phyloP scores from a whole-genome alignment of 2,329 filamentous ascomycete genomes.

The Scleromitrula shiraiana region DNA sequence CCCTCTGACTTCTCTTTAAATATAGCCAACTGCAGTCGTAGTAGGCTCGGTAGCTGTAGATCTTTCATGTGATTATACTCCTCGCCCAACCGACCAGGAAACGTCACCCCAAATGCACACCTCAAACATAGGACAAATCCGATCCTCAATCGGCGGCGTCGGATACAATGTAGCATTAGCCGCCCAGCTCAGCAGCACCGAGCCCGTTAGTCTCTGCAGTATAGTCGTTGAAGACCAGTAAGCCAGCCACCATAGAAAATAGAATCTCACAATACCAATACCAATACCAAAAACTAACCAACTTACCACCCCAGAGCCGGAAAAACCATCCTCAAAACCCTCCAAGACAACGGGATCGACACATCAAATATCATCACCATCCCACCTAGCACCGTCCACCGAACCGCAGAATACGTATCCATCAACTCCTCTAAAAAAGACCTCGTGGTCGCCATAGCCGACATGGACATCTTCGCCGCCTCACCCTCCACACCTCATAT shows the following conservation, averaged over 20 bases:
- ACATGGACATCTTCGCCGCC: constrained; percentile 59
- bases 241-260: too few species aligned
- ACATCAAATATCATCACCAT: constrained; percentile 48
- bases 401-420: constrained; percentile 87
- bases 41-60: constrained; percentile 88
- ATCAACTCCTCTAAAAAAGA: constrained; percentile 79
- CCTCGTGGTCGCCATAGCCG: constrained; percentile 87
- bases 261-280: too few species aligned
- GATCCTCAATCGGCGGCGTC: constrained; percentile 80
- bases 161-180: constrained; percentile 87
- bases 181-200: constrained; percentile 58
- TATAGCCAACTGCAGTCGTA: constrained; percentile 58
- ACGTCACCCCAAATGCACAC: constrained; percentile 47
- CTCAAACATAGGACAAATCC: constrained; percentile 77
- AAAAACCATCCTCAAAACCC: constrained; percentile 57
- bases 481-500: constrained; percentile 36
- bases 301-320: constrained; percentile 51
- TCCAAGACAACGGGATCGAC: constrained; percentile 57
- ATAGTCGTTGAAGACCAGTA: constrained; percentile 71
- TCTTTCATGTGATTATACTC: constrained; percentile 69
- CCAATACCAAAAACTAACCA: too few species aligned
- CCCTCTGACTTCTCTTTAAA: not conserved
- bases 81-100: constrained; percentile 31
- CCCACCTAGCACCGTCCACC: constrained; percentile 20
- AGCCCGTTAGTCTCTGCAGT: constrained; percentile 65